Evolutionary conservation across 345 rosid genomes (phyloP), one percentile per base, ranked within the genome.

Genomic region (Mallotus nudiflorus): DNA sequence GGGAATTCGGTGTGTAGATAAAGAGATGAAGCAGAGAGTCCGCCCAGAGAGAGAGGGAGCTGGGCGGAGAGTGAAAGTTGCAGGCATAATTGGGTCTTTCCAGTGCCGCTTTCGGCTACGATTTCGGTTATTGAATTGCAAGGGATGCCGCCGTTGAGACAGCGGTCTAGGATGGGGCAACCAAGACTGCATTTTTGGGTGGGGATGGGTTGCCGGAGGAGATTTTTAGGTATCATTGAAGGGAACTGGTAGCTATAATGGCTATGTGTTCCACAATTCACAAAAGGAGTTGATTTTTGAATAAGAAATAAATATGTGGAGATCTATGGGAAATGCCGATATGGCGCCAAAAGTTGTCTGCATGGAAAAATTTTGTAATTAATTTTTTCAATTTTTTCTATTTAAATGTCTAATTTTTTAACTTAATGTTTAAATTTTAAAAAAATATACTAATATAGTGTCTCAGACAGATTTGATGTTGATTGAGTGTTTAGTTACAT

Each of bases 81-180:
- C 55, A 93, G 97, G 83, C 92, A 91, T 69, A 93, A 76, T 68
- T 91, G 97, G 73, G 95, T 91, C 84, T 91, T 91, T 28, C 96
- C 96, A 62, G 87, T 85, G 63, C 95, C 95, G 57, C 96, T 93
- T 74, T 89, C 97, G 45, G 94, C 92, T 8, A 84, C 89, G 56
- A 93, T 80, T 76, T 93, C 97, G 35, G 97, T 88, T 39, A 93
- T n/a, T 14, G 92, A 86, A 54, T 82, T 68, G 81, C 94, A 93
- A 13, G 96, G 88, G 46, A 93, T 73, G 57, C 94, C 97, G 33
- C 98, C 97, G 73, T 66, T 72, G 35, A 93, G 85, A 75, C 83
- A 83, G 51, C 62, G 62, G 74, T 91, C 96, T n/a, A 91, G 71
- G 72, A 77, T 51, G 52, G 83, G 79, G 81, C 96, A 87, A 51